phyloP scores from a whole-genome alignment of 768 basidiomycete genomes.

The Mycena galericulata region DNA sequence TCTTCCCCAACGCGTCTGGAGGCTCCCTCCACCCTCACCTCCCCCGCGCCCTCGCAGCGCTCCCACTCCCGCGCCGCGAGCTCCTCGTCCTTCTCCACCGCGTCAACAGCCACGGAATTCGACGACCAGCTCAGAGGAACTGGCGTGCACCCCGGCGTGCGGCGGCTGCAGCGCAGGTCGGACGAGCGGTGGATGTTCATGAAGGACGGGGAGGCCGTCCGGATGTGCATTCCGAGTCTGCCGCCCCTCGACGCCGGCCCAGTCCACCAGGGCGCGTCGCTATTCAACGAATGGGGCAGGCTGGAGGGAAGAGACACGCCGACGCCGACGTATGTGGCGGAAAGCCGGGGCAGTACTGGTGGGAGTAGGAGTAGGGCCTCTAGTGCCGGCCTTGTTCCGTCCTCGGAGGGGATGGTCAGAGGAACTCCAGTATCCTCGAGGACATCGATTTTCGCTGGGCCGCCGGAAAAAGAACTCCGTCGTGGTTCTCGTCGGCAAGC shows the following conservation, averaged over 20 bases:
- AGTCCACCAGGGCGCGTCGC: not conserved
- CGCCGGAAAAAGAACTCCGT: not conserved
- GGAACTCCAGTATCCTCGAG: not conserved
- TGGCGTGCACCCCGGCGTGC: constrained; percentile 16
- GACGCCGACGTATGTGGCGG: not conserved
- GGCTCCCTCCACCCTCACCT: constrained; percentile 6
- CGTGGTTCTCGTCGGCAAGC: not conserved
- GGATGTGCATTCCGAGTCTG: constrained; percentile 18
- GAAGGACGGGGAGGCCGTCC: not conserved
- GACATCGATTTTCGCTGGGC: not conserved
- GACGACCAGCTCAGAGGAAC: not conserved
- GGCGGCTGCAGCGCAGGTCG: constrained; percentile 5
- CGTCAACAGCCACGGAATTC: not conserved
- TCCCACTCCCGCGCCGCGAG: not conserved
- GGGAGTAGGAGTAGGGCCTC: too few species aligned
- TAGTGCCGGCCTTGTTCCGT: too few species aligned
- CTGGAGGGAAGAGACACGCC: not conserved
- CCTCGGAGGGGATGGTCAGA: constrained; percentile 1
- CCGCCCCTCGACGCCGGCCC: not conserved
- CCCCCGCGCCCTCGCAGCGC: not conserved
- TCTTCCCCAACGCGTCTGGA: constrained; percentile 11
- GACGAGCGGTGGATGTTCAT: constrained; percentile 5
- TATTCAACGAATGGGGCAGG: constrained; percentile 7
- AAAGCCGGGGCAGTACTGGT: too few species aligned
- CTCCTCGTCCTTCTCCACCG: not conserved